Base-by-base conservation (phyloP, 2,329 filamentous ascomycete species). In the Penicillium occitanis region DNA sequence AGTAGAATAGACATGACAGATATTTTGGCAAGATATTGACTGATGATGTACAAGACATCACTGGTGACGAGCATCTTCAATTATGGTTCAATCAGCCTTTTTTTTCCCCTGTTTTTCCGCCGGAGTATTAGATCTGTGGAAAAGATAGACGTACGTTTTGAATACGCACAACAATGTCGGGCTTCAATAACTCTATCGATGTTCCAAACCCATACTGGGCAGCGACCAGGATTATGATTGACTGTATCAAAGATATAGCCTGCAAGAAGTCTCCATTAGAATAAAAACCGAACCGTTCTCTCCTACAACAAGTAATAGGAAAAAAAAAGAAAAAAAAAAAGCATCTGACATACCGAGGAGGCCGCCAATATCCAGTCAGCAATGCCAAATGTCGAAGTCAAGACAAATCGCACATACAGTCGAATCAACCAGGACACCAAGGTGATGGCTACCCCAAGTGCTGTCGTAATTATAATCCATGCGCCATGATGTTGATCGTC, bases 1-100 rank as follows among this genome's bases (percentile, higher is more conserved):
- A 81, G 72, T 63, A 82, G 79, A 11, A 84, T 77, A 17, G 79
- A 74, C 5, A 78, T 74, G 44, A 82, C 80, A 17, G 62, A 68
- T 35, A 66, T 67, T 61, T 67, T 63, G 25, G 67, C 78, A 13
- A 79, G 68, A 69, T 76, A 80, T 14, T 81, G 65, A 0, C 74
- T 72, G 30, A 79, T 35, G 42, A 82, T 67, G 63, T 77, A 81
- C 19, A 82, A 70, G 10, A 81, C 70, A 53, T 82, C 65, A 42
- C 73, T 76, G 48, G 75, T 71, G 64, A 78, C 79, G 40, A 78
- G 69, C 35, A 72, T 70, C 74, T 77, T 37, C 13, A 53, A 50
- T 17, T 10, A 3, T 44, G 1, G 5, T 10, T 42, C 37, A 30
- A 59, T 62, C 48, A 35, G 42, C 25, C 7, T 35, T 37, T 17